Base-by-base conservation (phyloP, 345 rosid species). In the Populus davidiana region DNA sequence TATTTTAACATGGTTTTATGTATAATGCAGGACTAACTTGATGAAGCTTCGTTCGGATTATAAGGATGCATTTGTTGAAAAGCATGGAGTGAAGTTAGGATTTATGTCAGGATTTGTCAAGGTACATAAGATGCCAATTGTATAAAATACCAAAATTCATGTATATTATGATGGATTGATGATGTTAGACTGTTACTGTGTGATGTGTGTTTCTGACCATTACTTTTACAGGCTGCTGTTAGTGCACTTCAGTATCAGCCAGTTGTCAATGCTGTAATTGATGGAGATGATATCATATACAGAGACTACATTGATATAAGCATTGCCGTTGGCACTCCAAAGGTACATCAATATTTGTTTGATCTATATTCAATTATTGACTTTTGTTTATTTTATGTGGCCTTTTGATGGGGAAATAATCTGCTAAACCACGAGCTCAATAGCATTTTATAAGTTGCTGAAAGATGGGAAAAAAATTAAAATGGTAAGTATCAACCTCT, bases 21-120 rank as follows among this genome's bases (percentile, higher is more conserved):
- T 25, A 6, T 47, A 1, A 67, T 82, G 81, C 75, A 94, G 98
- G 98, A 92, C 98, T 31, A 94, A 91, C 82, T 84, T 92, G 89
- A 94, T 91, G 97, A 91, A 92, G 87, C 96, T 92, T 67, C 96
- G 96, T 9, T 94, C 98, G 6, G 96, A 94, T 39, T 94, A 94
- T 85, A 94, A 94, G 83, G 98, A 94, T 84, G 94, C 91, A 50
- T 94, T 94, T 81, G 79, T 86, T 41, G 98, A 94, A 72, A 94
- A 91, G 86, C 98, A 94, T 75, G 96, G 96, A 76, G 97, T 94
- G 83, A 94, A 92, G 80, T 75, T 94, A 75, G 98, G 97, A 75
- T 87, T 94, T 68, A 94, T 94, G 98, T 92, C 98, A 12, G 98
- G 98, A 68, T 92, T 94, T 85, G 85, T 94, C 41, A 94, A 94